Conservation (phyloP, 2,329 filamentous ascomycete species). For the Aspergillus pseudonomiae region DNA sequence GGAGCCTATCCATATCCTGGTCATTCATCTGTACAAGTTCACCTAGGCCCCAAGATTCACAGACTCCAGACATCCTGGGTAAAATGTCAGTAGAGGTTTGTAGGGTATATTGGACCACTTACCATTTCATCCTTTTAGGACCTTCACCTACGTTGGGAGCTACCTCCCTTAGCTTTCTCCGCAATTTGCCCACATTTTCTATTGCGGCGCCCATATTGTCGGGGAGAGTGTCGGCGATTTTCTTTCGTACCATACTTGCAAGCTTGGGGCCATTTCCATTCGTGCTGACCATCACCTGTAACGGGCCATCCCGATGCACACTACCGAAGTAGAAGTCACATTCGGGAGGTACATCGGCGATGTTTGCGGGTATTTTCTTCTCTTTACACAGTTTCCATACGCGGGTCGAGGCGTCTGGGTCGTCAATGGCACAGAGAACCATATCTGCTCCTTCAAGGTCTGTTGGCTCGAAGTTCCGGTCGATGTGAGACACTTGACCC, state of each 20-base stretch:
- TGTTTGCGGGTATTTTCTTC: slow-evolving; percentile 82
- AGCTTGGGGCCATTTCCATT: slow-evolving; percentile 94
- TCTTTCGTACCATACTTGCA: slow-evolving; percentile 80
- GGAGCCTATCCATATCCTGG: slow-evolving; percentile 79
- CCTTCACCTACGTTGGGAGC: slow-evolving; percentile 75
- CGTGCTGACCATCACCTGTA: slow-evolving; percentile 98
- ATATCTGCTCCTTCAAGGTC: slow-evolving; percentile 83
- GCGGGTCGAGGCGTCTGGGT: slow-evolving; percentile 82
- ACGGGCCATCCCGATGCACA: slow-evolving; percentile 88
- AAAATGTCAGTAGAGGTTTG: not conserved
- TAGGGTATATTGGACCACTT: slow-evolving; percentile 32
- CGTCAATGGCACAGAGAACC: slow-evolving; percentile 92
- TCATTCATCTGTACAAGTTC: slow-evolving; percentile 82
- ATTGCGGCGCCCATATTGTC: slow-evolving; percentile 82
- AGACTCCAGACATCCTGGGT: slow-evolving; percentile 84
- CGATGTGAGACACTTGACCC: slow-evolving; percentile 75
- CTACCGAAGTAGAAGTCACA: slow-evolving; percentile 99
- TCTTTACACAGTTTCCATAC: slow-evolving; percentile 96
- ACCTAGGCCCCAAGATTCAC: slow-evolving; percentile 81
- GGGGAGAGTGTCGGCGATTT: slow-evolving; percentile 78
- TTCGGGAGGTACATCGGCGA: slow-evolving; percentile 93
- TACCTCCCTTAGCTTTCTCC: slow-evolving; percentile 75
- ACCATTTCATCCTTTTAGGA: slow-evolving; percentile 89
- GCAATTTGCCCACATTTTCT: slow-evolving; percentile 76
- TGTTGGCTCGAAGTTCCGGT: slow-evolving; percentile 81